Evolutionary conservation across 495 filamentous ascomycete species (phyloP).

Genomic region (Tuber magnatum): DNA sequence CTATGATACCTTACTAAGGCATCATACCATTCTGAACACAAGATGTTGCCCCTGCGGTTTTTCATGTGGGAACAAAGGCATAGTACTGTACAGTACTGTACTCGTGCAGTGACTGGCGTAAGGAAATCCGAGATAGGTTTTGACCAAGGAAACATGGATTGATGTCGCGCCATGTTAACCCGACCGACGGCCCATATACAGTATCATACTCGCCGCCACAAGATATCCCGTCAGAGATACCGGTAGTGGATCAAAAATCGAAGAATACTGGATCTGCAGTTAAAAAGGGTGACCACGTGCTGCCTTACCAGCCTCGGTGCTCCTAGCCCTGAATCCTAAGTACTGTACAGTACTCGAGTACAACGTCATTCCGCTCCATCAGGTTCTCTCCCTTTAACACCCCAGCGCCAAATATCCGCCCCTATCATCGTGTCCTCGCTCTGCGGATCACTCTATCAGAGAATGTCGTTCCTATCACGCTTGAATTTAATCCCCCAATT

Average conservation of each 20-base stretch:
- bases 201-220: not conserved
- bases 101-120: not conserved
- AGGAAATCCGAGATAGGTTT: not conserved
- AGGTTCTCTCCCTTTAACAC: conserved; percentile 2
- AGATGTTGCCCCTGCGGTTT: not conserved
- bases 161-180: not conserved
- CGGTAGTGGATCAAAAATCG: not conserved
- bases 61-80: not conserved
- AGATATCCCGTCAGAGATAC: not conserved
- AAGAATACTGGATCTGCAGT: not conserved
- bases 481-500: conserved; percentile 52
- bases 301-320: not conserved
- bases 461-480: conserved; percentile 34
- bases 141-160: not conserved
- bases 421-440: conserved; percentile 2
- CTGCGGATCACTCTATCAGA: not conserved
- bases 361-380: not conserved
- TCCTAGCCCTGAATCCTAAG: not conserved
- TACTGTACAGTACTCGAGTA: no score
- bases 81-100: not conserved
- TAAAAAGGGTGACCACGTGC: not conserved
- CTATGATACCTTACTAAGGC: not conserved
- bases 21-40: not conserved
- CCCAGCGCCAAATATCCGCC: not conserved
- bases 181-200: not conserved